Conservation (phyloP, 2,329 filamentous ascomycete genomes). For the Monosporascus sp. region DNA sequence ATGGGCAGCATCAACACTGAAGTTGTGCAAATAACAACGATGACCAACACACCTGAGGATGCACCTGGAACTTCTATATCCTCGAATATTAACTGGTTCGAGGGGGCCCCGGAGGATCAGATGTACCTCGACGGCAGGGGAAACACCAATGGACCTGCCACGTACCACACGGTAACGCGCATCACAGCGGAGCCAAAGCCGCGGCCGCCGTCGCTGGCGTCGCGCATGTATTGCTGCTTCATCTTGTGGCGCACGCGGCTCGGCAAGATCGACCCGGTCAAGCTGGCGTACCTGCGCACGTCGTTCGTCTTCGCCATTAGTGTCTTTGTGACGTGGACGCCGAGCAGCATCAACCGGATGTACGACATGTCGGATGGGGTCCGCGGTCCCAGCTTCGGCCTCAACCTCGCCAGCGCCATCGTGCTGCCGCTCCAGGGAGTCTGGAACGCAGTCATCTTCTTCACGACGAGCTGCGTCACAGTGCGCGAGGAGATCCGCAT, state of each 20-base stretch:
- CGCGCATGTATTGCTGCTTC: conserved; percentile 15
- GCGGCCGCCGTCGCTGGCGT: not conserved
- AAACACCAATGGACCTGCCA: conserved; percentile 11
- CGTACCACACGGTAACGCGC: conserved; percentile 22
- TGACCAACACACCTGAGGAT: conserved; percentile 12
- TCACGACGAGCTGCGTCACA: conserved; percentile 52
- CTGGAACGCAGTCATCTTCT: conserved; percentile 77
- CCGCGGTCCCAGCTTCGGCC: conserved; percentile 48
- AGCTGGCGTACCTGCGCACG: conserved; percentile 55
- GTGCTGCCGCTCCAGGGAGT: conserved; percentile 74
- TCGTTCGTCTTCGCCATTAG: conserved; percentile 57
- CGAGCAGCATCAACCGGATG: conserved; percentile 68
- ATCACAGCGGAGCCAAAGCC: conserved; percentile 23
- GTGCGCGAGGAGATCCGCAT: conserved; percentile 30
- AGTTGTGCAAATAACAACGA: conserved; percentile 25
- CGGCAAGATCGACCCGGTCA: conserved; percentile 48
- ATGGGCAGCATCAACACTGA: conserved; percentile 28
- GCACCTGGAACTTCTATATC: conserved; percentile 4
- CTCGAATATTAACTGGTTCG: conserved; percentile 23
- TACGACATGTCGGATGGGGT: conserved; percentile 57
- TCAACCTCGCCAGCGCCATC: conserved; percentile 64
- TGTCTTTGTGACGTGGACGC: conserved; percentile 58
- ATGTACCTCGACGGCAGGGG: conserved; percentile 1
- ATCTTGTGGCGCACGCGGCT: conserved; percentile 25
- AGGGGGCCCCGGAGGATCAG: conserved; percentile 18